phyloP scores from a whole-genome alignment of 2,329 filamentous ascomycete species.

The Monosporascus cannonballus region DNA sequence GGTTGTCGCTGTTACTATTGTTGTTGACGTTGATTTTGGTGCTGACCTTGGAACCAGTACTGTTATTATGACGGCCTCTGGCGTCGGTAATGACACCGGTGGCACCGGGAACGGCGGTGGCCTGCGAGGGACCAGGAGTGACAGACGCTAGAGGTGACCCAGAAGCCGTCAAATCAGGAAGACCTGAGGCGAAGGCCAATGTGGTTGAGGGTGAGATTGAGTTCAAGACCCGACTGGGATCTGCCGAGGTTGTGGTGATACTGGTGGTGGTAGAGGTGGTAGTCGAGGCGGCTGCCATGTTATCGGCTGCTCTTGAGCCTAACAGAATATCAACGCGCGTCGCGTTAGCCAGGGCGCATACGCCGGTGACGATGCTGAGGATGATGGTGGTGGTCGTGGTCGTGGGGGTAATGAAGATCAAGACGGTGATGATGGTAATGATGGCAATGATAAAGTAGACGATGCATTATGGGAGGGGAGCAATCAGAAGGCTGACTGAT shows the following conservation, averaged over 20 bases:
- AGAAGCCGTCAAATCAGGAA: not conserved
- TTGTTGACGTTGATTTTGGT: not conserved
- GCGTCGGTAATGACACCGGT: not conserved
- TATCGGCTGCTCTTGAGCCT: not conserved
- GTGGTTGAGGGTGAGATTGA: not conserved
- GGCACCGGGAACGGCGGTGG: not conserved
- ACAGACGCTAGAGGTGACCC: not conserved
- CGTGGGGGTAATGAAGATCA: not conserved
- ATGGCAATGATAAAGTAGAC: not conserved
- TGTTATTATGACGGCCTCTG: not conserved
- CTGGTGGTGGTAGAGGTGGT: not conserved
- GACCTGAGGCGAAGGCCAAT: not conserved
- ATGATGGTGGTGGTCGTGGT: not conserved
- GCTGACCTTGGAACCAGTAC: constrained; percentile 1
- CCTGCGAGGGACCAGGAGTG: not conserved
- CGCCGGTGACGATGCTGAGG: not conserved
- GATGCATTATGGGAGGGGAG: not conserved
- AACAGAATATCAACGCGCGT: not conserved
- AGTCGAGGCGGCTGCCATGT: not conserved
- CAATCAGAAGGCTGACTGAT: no score
- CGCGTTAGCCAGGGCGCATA: not conserved
- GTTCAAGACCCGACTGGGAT: not conserved
- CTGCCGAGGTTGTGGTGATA: not conserved
- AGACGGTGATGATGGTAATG: not conserved
- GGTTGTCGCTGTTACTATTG: not conserved